Conservation (phyloP, 2,329 filamentous ascomycete species). For the Fusarium virguliforme region DNA sequence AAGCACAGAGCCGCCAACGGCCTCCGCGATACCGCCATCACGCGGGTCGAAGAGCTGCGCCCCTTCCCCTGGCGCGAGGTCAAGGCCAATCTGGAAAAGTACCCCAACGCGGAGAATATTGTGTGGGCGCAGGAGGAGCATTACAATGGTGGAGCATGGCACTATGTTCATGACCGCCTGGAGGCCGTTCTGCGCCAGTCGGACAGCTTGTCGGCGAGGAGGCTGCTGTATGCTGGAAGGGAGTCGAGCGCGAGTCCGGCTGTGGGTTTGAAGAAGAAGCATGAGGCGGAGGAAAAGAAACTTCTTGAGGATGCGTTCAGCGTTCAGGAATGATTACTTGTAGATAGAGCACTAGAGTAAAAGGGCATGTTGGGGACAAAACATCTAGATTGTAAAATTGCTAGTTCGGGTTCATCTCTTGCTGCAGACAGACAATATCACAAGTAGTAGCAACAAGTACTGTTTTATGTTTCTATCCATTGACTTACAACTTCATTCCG, state of each 20-base stretch:
- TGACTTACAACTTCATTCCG: too few relatives aligned
- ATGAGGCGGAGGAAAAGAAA: conserved; percentile 34
- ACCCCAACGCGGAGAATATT: conserved; percentile 39
- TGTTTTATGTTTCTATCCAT: not conserved
- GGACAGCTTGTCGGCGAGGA: not conserved
- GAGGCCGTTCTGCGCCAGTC: conserved; percentile 34
- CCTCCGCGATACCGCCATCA: conserved; percentile 40
- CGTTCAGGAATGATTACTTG: conserved; percentile 10
- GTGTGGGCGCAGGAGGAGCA: conserved; percentile 51
- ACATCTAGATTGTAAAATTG: not conserved
- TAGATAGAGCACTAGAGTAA: not conserved
- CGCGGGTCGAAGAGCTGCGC: conserved; percentile 48
- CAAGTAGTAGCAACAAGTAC: not conserved
- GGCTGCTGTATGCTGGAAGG: conserved; percentile 32
- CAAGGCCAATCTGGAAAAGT: conserved; percentile 42
- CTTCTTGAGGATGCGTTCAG: conserved; percentile 31
- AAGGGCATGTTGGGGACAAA: not conserved
- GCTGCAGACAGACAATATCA: not conserved
- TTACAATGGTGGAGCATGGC: conserved; percentile 49
- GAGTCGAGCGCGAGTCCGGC: conserved; percentile 38
- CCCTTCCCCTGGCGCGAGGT: conserved; percentile 49
- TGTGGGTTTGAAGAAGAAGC: conserved; percentile 32
- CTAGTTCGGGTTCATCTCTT: not conserved
- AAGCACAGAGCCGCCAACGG: conserved; percentile 34
- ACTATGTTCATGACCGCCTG: conserved; percentile 45